Conservation (phyloP, 73 alveolate genomes). For the Paramecium octaurelia region DNA sequence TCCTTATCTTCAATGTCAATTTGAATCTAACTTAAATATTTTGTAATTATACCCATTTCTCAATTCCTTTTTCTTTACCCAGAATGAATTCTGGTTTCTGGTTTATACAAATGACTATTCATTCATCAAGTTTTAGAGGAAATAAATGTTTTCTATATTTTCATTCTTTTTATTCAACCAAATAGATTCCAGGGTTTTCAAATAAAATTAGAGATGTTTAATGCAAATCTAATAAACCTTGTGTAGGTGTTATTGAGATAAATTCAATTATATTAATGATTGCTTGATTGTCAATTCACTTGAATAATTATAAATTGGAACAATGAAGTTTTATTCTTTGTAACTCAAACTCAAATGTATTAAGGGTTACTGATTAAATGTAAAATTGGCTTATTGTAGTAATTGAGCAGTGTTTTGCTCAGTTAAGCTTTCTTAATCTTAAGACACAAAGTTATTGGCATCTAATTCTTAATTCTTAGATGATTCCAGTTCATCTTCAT, state of each 20-base stretch:
- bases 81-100: neutral
- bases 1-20: neutral
- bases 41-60: neutral
- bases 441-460: neutral
- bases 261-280: neutral
- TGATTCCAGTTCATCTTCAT: neutral
- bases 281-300: neutral
- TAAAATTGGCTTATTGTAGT: neutral
- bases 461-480: neutral
- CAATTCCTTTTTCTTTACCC: neutral
- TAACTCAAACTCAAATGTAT: neutral
- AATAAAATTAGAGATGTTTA: neutral
- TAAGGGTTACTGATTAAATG: neutral
- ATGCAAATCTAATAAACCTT: neutral
- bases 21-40: neutral
- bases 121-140: neutral
- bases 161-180: neutral
- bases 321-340: neutral
- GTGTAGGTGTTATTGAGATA: neutral
- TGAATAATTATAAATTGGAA: neutral
- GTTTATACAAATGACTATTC: neutral
- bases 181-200: neutral
- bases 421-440: neutral
- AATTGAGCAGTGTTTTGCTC: neutral
- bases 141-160: neutral